Evolutionary conservation across 148 eudicot species (phyloP), one percentile per base, ranked within the genome.

Genomic region (Vaccinium corymbosum): DNA sequence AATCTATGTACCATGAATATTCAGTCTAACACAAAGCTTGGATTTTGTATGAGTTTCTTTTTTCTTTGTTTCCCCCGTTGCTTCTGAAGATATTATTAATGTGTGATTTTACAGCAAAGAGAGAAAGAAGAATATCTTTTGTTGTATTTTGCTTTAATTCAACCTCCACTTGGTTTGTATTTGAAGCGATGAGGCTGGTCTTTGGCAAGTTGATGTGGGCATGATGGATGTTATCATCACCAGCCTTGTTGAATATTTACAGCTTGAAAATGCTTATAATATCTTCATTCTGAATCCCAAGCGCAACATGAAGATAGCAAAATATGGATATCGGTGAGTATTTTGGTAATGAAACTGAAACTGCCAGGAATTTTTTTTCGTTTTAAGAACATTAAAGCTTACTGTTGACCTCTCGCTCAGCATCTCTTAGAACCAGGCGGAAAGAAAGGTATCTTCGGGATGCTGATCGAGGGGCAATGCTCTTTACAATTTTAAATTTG

Each of bases 161-260:
- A 59, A 52, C 77, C 52, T n/a, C 51, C 78, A 70, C 62, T 22
- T 64, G 35, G 80, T 82, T 82, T 87, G 85, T 86, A 32, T 64
- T 83, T 52, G 56, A 90, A 95, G 98, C 81, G 92, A 87, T 81
- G 91, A 83, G 22, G 84, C 85, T 82, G 89, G 81, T 85, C 85
- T 91, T 82, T 93, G 95, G 98, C 98, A 95, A 92, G 98, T 95
- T 53, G 98, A 95, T 85, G 81, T 94, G 88, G 98, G 93, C 89
- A 89, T 93, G 93, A 94, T 94, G 92, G 94, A 92, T 86, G 93
- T 86, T 85, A 84, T 95, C 83, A 89, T 93, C 78, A 87, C 92
- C 89, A 95, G 98, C 89, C 91, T 95, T 77, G 86, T 95, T 84
- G 94, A 93, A 73, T 94, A 93, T 91, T 89, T 95, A 86, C 91